Evolutionary conservation across 768 basidiomycete genomes (phyloP).

Genomic region (Lentinula edodes): DNA sequence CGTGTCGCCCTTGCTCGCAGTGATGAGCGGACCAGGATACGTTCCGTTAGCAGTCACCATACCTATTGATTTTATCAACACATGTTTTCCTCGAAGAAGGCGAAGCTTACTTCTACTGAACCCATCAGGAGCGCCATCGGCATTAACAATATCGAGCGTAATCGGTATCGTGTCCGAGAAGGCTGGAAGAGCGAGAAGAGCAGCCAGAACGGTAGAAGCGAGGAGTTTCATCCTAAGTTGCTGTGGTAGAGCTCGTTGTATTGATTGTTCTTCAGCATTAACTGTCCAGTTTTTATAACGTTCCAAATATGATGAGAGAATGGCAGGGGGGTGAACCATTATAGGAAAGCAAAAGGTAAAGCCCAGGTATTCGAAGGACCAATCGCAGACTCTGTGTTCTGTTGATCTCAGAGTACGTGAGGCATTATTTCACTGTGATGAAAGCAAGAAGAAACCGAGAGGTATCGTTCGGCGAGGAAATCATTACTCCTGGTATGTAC

Average conservation of each 20-base stretch:
- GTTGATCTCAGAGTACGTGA: constrained; percentile 25
- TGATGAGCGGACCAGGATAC: constrained; percentile 11
- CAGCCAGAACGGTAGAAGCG: background rate
- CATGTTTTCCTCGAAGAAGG: background rate
- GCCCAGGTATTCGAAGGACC: constrained; percentile 30
- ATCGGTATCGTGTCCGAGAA: constrained; percentile 18
- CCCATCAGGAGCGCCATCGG: constrained; percentile 38
- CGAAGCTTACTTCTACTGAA: constrained; percentile 21
- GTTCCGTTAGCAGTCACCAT: constrained; percentile 2
- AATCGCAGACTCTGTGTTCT: constrained; percentile 40
- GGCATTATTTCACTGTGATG: constrained; percentile 9
- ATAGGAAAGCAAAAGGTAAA: too few species aligned
- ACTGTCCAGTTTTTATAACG: constrained; percentile 5
- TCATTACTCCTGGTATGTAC: background rate
- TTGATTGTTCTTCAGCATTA: background rate
- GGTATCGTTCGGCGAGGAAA: background rate
- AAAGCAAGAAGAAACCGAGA: background rate
- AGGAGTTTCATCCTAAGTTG: background rate
- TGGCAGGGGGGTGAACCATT: too few species aligned
- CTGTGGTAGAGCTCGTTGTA: background rate
- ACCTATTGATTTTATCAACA: background rate
- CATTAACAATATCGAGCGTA: constrained; percentile 32
- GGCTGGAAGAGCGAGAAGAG: background rate
- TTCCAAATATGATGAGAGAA: too few species aligned
- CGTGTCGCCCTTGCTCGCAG: constrained; percentile 12